Evolutionary conservation across 208 protist species (phyloP).

Genomic region (Trypanosoma mega): DNA sequence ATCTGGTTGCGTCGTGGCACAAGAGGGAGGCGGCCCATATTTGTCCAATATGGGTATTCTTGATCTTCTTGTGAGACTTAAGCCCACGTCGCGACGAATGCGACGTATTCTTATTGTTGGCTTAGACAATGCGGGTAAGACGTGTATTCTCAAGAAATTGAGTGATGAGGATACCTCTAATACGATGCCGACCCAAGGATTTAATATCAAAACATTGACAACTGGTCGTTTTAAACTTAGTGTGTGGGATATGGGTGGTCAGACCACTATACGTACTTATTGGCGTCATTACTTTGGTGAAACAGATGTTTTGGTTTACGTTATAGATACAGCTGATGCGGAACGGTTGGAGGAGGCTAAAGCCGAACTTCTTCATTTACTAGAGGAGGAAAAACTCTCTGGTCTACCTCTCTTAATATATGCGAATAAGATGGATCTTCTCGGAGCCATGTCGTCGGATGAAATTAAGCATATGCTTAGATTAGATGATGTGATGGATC

Average conservation of each 20-base stretch:
- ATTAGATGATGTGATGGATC: conserved; percentile 76
- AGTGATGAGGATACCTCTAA: conserved; percentile 91
- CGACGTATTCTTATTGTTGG: conserved; percentile 93
- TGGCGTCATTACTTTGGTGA: conserved; percentile 97
- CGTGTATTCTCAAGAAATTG: conserved; percentile 93
- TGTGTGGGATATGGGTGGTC: conserved; percentile 97
- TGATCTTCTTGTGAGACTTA: conserved; percentile 80
- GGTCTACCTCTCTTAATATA: conserved; percentile 94
- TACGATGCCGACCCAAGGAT: conserved; percentile 96
- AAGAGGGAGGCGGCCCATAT: too few relatives aligned
- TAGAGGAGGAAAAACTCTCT: conserved; percentile 94
- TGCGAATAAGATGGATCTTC: conserved; percentile 98
- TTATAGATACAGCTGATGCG: conserved; percentile 93
- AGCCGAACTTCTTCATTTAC: conserved; percentile 81
- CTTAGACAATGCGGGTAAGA: conserved; percentile 98
- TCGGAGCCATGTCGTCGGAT: conserved; percentile 72
- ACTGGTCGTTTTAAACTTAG: conserved; percentile 93
- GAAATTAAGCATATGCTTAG: conserved; percentile 72
- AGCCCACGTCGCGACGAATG: conserved; percentile 76
- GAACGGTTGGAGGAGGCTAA: conserved; percentile 89
- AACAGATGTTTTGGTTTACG: conserved; percentile 93
- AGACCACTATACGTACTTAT: conserved; percentile 93
- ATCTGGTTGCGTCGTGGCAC: too few relatives aligned
- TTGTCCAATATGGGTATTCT: conserved; percentile 86
- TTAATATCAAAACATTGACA: conserved; percentile 96